Conservation (phyloP, 2,329 filamentous ascomycete genomes). For the Calonectria crousiana region DNA sequence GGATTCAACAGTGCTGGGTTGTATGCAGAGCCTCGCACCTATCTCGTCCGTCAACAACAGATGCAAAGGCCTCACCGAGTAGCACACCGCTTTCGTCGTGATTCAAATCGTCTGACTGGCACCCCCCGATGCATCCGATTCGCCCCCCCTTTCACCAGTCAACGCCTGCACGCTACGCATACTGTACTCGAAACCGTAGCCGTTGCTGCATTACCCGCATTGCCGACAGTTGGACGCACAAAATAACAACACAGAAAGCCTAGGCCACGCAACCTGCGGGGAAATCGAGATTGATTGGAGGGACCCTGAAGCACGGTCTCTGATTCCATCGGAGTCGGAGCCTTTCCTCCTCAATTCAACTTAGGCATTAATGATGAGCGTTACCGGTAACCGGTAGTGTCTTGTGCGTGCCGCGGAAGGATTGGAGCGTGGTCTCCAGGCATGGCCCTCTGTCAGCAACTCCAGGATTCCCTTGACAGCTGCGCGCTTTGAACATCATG, state of each 20-base stretch:
- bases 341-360: neutral
- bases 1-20: constrained; percentile 15
- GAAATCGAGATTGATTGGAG: constrained; percentile 3
- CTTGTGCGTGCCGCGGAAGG: constrained; percentile 14
- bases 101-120: constrained; percentile 8
- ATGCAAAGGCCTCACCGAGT: constrained; percentile 7
- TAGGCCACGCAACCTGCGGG: neutral
- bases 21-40: constrained; percentile 20
- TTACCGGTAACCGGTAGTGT: neutral
- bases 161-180: neutral
- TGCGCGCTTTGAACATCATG: constrained; percentile 36
- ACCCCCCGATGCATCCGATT: constrained; percentile 19
- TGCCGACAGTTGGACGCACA: neutral
- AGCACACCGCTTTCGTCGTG: constrained; percentile 18
- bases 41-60: neutral
- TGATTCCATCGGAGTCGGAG: neutral
- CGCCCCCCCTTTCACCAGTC: neutral
- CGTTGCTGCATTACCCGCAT: constrained; percentile 17
- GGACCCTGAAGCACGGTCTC: neutral
- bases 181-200: constrained; percentile 6
- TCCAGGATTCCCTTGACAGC: constrained; percentile 29
- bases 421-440: constrained; percentile 27
- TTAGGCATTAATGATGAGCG: neutral
- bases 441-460: constrained; percentile 20
- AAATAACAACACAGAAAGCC: neutral